Conservation (phyloP, 1,139 yeast species). For the Neolecta irregularis region DNA sequence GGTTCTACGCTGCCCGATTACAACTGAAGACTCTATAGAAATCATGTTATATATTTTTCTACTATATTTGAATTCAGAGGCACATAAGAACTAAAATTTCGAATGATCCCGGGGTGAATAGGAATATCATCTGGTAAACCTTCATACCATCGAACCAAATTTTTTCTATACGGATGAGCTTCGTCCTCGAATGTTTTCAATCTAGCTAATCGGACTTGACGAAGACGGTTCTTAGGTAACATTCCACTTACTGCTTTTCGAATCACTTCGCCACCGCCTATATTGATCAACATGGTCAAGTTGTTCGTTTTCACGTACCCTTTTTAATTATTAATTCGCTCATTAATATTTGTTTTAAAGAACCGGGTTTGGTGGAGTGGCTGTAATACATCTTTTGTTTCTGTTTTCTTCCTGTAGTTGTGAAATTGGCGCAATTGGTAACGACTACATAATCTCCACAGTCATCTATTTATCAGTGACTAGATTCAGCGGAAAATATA, state of each 20-base stretch:
- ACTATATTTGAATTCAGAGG: too few species aligned
- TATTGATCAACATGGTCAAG: constrained; percentile 59
- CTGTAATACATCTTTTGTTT: constrained; percentile 77
- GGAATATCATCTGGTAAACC: too few species aligned
- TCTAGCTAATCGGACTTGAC: constrained; percentile 67
- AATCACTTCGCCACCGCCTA: constrained; percentile 73
- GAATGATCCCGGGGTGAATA: too few species aligned
- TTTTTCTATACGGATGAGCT: constrained; percentile 70
- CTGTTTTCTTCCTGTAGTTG: constrained; percentile 70
- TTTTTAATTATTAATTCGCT: not conserved
- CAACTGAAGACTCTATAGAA: too few species aligned
- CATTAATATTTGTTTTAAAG: constrained; percentile 44
- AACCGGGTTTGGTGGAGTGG: constrained; percentile 84
- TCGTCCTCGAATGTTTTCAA: constrained; percentile 78
- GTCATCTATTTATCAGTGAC: constrained; percentile 36
- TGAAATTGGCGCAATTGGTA: constrained; percentile 71
- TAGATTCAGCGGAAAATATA: constrained; percentile 15
- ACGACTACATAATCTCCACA: constrained; percentile 95
- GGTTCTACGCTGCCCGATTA: too few species aligned
- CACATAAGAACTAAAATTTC: too few species aligned
- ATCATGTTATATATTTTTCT: too few species aligned
- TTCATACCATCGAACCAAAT: constrained; percentile 32
- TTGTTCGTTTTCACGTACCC: constrained; percentile 24
- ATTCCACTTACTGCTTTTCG: constrained; percentile 83
- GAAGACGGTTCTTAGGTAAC: constrained; percentile 81